phyloP scores from a whole-genome alignment of 805 yeast species.

The Candida sonorensis region DNA sequence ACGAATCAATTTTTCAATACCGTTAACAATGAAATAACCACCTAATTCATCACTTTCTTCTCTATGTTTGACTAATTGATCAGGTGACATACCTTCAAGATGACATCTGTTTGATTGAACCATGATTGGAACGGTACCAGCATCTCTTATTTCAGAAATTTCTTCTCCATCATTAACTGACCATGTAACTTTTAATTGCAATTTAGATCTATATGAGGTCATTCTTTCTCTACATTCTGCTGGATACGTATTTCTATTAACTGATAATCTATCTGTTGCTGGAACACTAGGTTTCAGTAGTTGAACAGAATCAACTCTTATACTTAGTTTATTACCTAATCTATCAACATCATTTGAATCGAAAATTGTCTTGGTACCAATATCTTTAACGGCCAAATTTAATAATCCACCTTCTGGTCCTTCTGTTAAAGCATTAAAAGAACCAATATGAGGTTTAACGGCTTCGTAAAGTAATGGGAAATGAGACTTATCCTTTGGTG shows the following conservation, averaged over 20 bases:
- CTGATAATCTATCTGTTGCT: slow-evolving; percentile 60
- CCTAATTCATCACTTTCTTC: slow-evolving; percentile 97
- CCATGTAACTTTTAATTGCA: slow-evolving; percentile 78
- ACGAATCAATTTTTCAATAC: slow-evolving; percentile 93
- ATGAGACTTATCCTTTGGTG: slow-evolving; percentile 80
- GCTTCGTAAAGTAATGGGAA: slow-evolving; percentile 84
- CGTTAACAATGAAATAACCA: slow-evolving; percentile 93
- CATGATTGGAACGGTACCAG: slow-evolving; percentile 90
- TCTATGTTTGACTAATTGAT: slow-evolving; percentile 64
- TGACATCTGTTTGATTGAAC: slow-evolving; percentile 87
- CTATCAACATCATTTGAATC: slow-evolving; percentile 66
- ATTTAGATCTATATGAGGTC: slow-evolving; percentile 71
- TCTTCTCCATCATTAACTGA: slow-evolving; percentile 84
- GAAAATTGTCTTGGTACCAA: slow-evolving; percentile 78
- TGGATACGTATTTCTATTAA: slow-evolving; percentile 76
- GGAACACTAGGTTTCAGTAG: slow-evolving; percentile 78
- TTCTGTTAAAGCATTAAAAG: slow-evolving; percentile 90
- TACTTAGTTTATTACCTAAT: slow-evolving; percentile 76
- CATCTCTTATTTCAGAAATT: slow-evolving; percentile 75
- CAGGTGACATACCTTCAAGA: slow-evolving; percentile 75
- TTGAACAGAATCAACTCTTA: slow-evolving; percentile 86
- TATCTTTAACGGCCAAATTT: slow-evolving; percentile 80
- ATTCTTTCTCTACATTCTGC: slow-evolving; percentile 87
- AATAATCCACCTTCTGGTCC: slow-evolving; percentile 82
- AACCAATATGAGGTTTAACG: slow-evolving; percentile 90